Base-by-base conservation (phyloP, 768 basidiomycete genomes). In the Galerina sulciceps region DNA sequence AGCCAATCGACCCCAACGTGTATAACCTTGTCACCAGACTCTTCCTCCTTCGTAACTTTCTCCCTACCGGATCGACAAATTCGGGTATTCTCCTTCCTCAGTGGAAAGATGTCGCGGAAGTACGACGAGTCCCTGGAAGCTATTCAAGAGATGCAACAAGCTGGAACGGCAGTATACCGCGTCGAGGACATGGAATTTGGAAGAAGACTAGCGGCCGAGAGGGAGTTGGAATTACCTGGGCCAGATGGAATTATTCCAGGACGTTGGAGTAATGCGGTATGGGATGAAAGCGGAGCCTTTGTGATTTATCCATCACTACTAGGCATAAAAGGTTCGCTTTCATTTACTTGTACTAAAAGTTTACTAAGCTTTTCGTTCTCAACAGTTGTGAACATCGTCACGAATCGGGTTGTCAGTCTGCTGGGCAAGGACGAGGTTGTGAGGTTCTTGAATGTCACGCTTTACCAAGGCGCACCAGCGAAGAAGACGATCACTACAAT, bases 111-210 rank as follows among this genome's bases (percentile, higher is more conserved):
- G 63, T 88, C 86, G 14, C 88, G 96, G 17, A 93, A 93, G 70
- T 99, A 98, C 71, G 97, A 99, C 61, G 97, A 99, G 73, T 94
- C 92, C 0, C 81, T 99, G 6, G 77, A 84, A 26, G 96, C 97
- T 0, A 91, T 96, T 38, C 93, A 96, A 70, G 96, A 98, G 73
- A 98, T 99, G 95, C 97, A 99, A 71, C 97, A 99, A 72, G 96
- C 95, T 1, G 96, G 95, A 1, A 97, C 97, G 4, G 90, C 93
- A 0, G 84, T 93, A 17, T 93, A 90, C 74, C 90, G 86, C 66
- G 87, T 99, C 15, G 97, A 99, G 53, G 95, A 98, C 74, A 99
- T 99, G 97, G 97, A 99, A 72, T 98, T 99, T 68, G 95, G 96
- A n/a, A 81, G 96, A 56, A 83, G 96, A n/a, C 78, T 99, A 61